Base-by-base conservation (phyloP, 148 eudicot genomes). In the Persicaria tinctoria region DNA sequence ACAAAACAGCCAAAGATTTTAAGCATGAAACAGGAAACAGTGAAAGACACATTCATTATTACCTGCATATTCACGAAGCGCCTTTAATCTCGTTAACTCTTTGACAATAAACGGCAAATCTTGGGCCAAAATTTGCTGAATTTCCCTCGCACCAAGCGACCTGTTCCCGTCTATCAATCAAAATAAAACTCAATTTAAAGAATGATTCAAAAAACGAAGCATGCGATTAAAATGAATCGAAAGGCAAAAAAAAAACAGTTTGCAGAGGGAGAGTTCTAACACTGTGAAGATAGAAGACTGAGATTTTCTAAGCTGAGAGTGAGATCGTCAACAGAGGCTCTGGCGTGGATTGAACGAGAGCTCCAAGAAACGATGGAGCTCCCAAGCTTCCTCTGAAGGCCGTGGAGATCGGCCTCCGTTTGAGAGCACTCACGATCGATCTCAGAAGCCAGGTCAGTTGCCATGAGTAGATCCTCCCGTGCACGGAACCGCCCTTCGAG, bases 61-160 rank as follows among this genome's bases (percentile, higher is more conserved):
- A 87, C 89, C 86, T 12, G 83, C 79, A 76, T 84, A 87, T 46
- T 70, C 76, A 47, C 87, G 84, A 71, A 87, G 57, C 7, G 50
- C 63, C n/a, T 83, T 80, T 45, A 87, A 81, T 57, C 81, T 82
- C 38, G 75, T 76, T 76, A 87, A 73, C 74, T 87, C 86, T 45
- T 44, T 76, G 1, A 71, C 84, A 70, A 86, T 72, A 11, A 38
- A 82, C 44, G 77, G 83, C 76, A 83, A 78, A 77, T 83, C 86
- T 27, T 54, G 54, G 23, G 48, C 77, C 27, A 81, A 51, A 66
- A 85, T 79, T 75, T 80, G 77, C 83, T 81, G 81, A 76, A 75
- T 38, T 50, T 55, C 77, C 74, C 78, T 79, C 27, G 73, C 78
- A 51, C 72, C 46, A 51, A 53, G 48, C 11, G 70, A 73, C 16